These are phyloP conservation scores for Stephania cephalantha DNA, from an alignment of 164 flowering plant species.

Conservation along the genomic window DNA sequence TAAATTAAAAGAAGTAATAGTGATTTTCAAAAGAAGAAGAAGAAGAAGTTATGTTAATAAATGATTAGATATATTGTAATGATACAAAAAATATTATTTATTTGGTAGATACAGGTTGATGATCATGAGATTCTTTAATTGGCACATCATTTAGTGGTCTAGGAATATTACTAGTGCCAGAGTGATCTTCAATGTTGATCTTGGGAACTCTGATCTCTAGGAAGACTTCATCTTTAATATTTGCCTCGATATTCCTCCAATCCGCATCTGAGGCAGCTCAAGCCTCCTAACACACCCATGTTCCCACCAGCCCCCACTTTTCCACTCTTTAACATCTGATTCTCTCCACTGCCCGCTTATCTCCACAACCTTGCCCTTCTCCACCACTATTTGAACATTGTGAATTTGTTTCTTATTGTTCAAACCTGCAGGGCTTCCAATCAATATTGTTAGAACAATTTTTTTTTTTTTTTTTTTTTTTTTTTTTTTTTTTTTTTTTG, in stretches of 20 bases:
- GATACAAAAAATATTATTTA: not conserved
- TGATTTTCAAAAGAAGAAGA: no score
- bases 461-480: no score
- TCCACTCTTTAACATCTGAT: slow-evolving; percentile 57
- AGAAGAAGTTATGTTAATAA: not conserved
- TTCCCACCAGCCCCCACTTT: slow-evolving; percentile 78
- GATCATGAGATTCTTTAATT: not conserved
- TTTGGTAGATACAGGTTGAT: not conserved
- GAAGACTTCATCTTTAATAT: slow-evolving; percentile 28
- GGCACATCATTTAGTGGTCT: not conserved
- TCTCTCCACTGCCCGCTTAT: slow-evolving; percentile 71
- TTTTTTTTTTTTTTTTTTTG: no score
- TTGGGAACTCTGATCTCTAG: slow-evolving; percentile 68
- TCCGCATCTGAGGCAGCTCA: slow-evolving; percentile 76
- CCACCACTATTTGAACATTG: slow-evolving; percentile 37
- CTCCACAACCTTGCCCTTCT: slow-evolving; percentile 65
- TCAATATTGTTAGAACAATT: not conserved
- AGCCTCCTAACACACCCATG: slow-evolving; percentile 68
- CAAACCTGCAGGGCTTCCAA: slow-evolving; percentile 22
- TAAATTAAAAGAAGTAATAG: no score
- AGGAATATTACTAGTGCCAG: not conserved
- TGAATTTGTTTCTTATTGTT: slow-evolving; percentile 10
- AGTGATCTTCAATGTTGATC: not conserved
- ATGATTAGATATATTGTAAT: not conserved
- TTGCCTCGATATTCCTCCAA: slow-evolving; percentile 50